Evolutionary conservation across 1,139 yeast genomes (phyloP).

Genomic region (Zygotorulaspora mrakii): DNA sequence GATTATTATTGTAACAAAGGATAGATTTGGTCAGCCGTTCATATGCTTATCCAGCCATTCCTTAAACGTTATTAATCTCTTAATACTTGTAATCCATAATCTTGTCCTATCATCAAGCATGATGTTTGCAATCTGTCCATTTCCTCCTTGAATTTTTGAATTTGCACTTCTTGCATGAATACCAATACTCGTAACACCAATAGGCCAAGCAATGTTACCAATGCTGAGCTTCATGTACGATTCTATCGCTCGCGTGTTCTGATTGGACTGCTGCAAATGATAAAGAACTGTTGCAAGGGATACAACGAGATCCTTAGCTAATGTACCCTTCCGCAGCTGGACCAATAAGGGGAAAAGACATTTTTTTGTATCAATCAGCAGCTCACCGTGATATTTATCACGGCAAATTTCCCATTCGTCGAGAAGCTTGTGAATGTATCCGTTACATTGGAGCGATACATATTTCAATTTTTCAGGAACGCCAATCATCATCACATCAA

Average conservation of each 20-base stretch:
- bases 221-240: slow-evolving; percentile 72
- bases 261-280: slow-evolving; percentile 50
- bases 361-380: slow-evolving; percentile 51
- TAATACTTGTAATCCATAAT: slow-evolving; percentile 71
- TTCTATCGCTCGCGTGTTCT: slow-evolving; percentile 59
- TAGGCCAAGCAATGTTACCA: slow-evolving; percentile 92
- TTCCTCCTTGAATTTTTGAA: slow-evolving; percentile 38
- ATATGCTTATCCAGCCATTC: slow-evolving; percentile 35
- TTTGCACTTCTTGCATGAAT: slow-evolving; percentile 72
- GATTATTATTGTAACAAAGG: neutral
- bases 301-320: slow-evolving; percentile 47
- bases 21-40: slow-evolving; percentile 1
- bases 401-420: slow-evolving; percentile 43
- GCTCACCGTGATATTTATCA: slow-evolving; percentile 19
- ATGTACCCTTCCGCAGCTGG: slow-evolving; percentile 48
- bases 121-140: slow-evolving; percentile 55
- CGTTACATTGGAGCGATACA: slow-evolving; percentile 45
- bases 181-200: slow-evolving; percentile 76
- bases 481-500: slow-evolving; percentile 24
- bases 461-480: slow-evolving; percentile 7
- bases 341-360: slow-evolving; percentile 60
- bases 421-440: slow-evolving; percentile 47
- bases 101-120: slow-evolving; percentile 76
- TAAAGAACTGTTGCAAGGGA: slow-evolving; percentile 59
- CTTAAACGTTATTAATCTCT: slow-evolving; percentile 60